A percentile compares a stretch with the other conserved stretches of the same genome.
These are phyloP conservation scores for Coemansia sp. DNA, from an alignment of 371 early-diverging fungal species.

Conservation along the genomic window DNA sequence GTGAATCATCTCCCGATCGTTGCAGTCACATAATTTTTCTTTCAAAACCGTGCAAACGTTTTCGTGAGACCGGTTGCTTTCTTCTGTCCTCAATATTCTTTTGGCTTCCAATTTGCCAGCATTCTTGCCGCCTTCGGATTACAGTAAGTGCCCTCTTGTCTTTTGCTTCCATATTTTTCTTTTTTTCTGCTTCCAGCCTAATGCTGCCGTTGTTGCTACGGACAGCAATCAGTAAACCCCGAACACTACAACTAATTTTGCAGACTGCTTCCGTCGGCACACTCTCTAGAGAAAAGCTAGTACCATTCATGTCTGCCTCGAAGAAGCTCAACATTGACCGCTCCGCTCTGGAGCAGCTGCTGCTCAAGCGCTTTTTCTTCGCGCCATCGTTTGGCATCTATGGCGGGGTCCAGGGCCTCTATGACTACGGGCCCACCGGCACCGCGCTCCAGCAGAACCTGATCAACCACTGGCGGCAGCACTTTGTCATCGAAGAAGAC, in stretches of 20 bases:
- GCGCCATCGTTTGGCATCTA: slow-evolving; percentile 95
- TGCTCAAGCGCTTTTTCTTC: slow-evolving; percentile 92
- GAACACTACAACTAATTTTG: slow-evolving; percentile 2
- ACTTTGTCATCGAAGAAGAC: slow-evolving; percentile 98
- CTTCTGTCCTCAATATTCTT: background rate
- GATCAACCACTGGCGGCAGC: slow-evolving; percentile 89
- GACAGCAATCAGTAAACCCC: background rate
- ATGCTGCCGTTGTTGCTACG: background rate
- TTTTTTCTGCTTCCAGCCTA: background rate
- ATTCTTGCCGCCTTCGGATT: slow-evolving; percentile 2
- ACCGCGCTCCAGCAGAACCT: slow-evolving; percentile 96
- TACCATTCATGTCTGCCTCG: slow-evolving; percentile 23
- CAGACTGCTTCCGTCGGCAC: background rate
- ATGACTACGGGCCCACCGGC: slow-evolving; percentile 98
- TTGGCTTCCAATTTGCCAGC: slow-evolving; percentile 1
- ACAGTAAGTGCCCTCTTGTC: slow-evolving; percentile 16
- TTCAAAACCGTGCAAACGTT: background rate
- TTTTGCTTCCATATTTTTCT: background rate
- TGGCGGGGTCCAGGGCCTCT: slow-evolving; percentile 97
- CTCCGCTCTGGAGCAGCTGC: slow-evolving; percentile 62
- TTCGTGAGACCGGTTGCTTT: background rate
- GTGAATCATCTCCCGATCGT: no score
- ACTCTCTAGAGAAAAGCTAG: slow-evolving; percentile 19
- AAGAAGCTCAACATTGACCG: slow-evolving; percentile 56
- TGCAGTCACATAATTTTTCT: no score